Base-by-base conservation (phyloP, 768 basidiomycete genomes). In the Russula compacta region DNA sequence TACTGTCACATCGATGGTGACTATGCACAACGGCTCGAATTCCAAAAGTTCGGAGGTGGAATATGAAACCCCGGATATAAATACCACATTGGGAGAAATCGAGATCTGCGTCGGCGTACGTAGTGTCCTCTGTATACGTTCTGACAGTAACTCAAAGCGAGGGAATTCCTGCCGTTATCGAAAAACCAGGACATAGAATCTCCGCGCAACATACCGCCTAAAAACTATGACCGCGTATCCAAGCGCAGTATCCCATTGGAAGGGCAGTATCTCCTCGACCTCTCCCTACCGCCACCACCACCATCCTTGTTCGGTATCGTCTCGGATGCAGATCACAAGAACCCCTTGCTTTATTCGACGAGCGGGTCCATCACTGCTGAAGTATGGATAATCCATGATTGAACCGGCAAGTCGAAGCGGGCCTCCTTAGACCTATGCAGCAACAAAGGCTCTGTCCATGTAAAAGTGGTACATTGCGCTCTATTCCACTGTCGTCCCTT, bases 191-290 rank as follows among this genome's bases (percentile, higher is more conserved):
- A 47, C 11, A 29, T n/a, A n/a, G 3, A 29, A 29, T 29, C 24
- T 29, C 24, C 14, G 15, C 43, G 29, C 15, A 24, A 7, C 24
- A 40, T 48, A 6, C 36, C 39, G 2, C 53, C 44, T 11, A 44
- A 46, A 4, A 60, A 60, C 24, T 50, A 60, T 24, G 6, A 55
- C 1, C n/a, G 32, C 1, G 39, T 60, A 14, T 60, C 46, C 19
- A 60, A 43, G 40, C 11, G 15, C 1, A 38, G 33, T 11, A 11
- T 14, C 12, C 43, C 17, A 17, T 43, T 59, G 9, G 15, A 53
- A 19, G 52, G 59, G 14, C 44, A 53, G 6, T 60, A 53, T 29
- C 24, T 46, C n/a, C 50, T 61, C 46, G 43, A 61, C 38, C 43
- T 57, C 33, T 43, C 55, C 19, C 43, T 61, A 3, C 24, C 42